A percentile compares a stretch with the other conserved stretches of the same genome.
Conservation (phyloP, 2,329 filamentous ascomycete species). For the Magnaporthiopsis rhizophila region DNA sequence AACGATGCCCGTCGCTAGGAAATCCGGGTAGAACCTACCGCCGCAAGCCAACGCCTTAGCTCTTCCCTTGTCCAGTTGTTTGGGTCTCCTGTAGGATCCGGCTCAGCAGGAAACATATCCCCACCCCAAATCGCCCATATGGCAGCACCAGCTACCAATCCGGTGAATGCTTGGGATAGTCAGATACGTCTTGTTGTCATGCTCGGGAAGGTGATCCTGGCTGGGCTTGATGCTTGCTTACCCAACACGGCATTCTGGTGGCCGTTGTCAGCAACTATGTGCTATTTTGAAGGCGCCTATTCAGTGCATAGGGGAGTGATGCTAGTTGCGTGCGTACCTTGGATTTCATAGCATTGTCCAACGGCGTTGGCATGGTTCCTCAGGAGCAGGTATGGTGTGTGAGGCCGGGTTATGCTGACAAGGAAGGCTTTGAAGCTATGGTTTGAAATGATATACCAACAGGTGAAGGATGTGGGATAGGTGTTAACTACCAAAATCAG, state of each 20-base stretch:
- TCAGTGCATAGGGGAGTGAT: background rate
- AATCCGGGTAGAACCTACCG: slow-evolving; percentile 45
- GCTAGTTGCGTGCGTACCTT: slow-evolving; percentile 40
- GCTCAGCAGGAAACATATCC: slow-evolving; percentile 68
- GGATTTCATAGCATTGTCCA: slow-evolving; percentile 62
- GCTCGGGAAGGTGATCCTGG: background rate
- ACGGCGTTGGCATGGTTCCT: slow-evolving; percentile 53
- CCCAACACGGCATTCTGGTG: slow-evolving; percentile 62
- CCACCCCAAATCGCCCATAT: slow-evolving; percentile 79
- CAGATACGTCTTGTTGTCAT: background rate
- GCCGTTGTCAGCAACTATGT: slow-evolving; percentile 7
- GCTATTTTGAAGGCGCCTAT: too few relatives aligned
- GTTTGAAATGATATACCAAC: background rate
- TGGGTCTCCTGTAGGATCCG: slow-evolving; percentile 70
- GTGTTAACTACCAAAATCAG: background rate
- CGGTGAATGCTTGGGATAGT: slow-evolving; percentile 59
- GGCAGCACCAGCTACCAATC: slow-evolving; percentile 72
- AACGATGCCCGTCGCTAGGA: background rate
- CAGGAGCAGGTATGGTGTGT: background rate
- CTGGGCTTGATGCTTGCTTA: slow-evolving; percentile 25
- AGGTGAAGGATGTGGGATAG: background rate
- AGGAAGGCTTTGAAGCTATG: background rate
- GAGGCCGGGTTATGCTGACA: too few relatives aligned
- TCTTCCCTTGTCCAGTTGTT: slow-evolving; percentile 71
- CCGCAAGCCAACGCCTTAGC: slow-evolving; percentile 69